phyloP scores from a whole-genome alignment of 2,329 filamentous ascomycete species.

The Arthrobotrys entomopaga region DNA sequence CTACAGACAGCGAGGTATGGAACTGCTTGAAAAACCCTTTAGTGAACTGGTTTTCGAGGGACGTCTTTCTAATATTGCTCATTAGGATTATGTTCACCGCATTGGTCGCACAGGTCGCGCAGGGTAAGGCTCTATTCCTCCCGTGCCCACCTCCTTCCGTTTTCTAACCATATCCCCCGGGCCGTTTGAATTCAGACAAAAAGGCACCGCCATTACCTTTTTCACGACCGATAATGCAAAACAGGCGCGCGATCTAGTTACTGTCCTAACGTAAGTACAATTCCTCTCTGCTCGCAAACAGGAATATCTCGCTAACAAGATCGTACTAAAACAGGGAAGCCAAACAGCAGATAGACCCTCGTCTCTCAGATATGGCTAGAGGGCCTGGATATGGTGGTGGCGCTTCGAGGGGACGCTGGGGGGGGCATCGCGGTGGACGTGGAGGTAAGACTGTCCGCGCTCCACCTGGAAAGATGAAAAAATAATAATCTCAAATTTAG shows the following conservation, averaged over 20 bases:
- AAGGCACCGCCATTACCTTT: constrained; percentile 95
- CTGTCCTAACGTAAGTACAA: constrained; percentile 70
- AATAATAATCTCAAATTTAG: constrained; percentile 31
- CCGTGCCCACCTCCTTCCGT: too few species aligned
- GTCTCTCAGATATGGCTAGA: constrained; percentile 93
- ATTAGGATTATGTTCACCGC: constrained; percentile 93
- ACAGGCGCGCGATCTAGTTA: constrained; percentile 95
- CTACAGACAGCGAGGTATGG: constrained; percentile 52
- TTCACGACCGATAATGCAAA: constrained; percentile 98
- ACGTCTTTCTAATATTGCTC: constrained; percentile 81
- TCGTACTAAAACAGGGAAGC: constrained; percentile 73
- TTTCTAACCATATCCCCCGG: neutral
- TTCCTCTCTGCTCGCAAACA: neutral
- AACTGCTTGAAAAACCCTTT: neutral
- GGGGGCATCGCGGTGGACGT: constrained; percentile 73
- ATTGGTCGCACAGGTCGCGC: constrained; percentile 93
- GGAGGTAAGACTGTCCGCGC: constrained; percentile 50
- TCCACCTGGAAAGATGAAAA: neutral
- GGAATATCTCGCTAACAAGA: neutral
- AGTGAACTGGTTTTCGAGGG: neutral
- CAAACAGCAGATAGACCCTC: constrained; percentile 97
- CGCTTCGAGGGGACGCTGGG: constrained; percentile 73
- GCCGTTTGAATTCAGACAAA: constrained; percentile 70
- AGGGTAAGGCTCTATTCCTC: constrained; percentile 64
- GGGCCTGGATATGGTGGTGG: constrained; percentile 86